Percentiles rank a stretch among this genome's conserved stretches.
These are phyloP conservation scores for Russula brevipes DNA, from an alignment of 768 basidiomycete genomes.

Conservation along the genomic window DNA sequence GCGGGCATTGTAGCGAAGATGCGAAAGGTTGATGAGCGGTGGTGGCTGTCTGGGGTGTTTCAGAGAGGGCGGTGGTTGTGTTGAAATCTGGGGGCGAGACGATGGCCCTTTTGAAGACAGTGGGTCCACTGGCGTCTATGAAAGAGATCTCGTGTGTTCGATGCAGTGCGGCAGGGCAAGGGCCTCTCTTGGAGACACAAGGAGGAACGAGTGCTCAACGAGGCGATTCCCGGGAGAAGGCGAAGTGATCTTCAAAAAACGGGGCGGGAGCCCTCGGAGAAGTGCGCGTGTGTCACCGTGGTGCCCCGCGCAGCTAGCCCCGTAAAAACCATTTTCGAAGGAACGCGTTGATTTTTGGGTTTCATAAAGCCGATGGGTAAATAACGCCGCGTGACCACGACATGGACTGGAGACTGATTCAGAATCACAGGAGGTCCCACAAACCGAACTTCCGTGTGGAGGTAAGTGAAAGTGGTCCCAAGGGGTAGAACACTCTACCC, in stretches of 20 bases:
- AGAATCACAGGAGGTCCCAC: constrained; percentile 2
- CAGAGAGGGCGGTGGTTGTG: constrained; percentile 10
- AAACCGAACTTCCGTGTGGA: constrained; percentile 1
- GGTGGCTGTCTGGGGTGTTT: constrained; percentile 1
- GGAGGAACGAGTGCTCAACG: not conserved
- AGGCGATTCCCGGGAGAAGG: constrained; percentile 11
- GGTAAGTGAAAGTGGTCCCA: not conserved
- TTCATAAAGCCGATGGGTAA: constrained; percentile 13
- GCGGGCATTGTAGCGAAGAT: constrained; percentile 16
- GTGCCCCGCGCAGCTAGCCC: constrained; percentile 8
- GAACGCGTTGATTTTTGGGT: constrained; percentile 3
- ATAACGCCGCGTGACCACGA: constrained; percentile 14
- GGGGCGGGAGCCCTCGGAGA: constrained; percentile 11
- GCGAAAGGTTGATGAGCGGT: not conserved
- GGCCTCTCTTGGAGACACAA: not conserved
- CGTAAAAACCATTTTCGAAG: not conserved
- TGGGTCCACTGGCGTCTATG: constrained; percentile 13
- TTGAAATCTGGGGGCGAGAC: not conserved
- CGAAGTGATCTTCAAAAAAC: constrained; percentile 3
- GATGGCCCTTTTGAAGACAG: constrained; percentile 13
- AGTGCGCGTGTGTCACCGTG: not conserved
- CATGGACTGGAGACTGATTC: not conserved
- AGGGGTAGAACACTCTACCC: not conserved
- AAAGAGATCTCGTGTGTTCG: constrained; percentile 4
- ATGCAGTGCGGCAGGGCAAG: constrained; percentile 3